These are phyloP conservation scores for Pseudogymnoascus sp. DNA, from an alignment of 2,329 filamentous ascomycete species.

Conservation along the genomic window DNA sequence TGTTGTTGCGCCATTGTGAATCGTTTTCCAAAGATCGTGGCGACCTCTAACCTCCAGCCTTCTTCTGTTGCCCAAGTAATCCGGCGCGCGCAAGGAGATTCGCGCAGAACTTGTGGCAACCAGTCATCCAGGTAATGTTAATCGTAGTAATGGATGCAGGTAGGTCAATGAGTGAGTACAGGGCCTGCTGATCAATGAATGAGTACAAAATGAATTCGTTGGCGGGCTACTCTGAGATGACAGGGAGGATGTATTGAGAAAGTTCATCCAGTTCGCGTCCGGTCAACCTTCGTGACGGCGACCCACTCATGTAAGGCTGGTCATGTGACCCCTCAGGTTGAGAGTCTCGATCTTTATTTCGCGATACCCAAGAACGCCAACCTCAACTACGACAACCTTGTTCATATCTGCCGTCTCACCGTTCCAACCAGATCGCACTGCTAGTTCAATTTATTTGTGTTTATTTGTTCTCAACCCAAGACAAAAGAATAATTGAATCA, in stretches of 20 bases:
- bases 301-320: conserved; percentile 2
- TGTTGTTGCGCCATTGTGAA: conserved; percentile 30
- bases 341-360: conserved; percentile 3
- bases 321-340: background rate
- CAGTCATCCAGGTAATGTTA: background rate
- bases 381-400: background rate
- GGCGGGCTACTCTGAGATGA: background rate
- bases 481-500: background rate
- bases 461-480: background rate
- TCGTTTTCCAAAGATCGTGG: conserved; percentile 8
- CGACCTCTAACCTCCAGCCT: background rate
- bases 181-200: background rate
- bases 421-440: background rate
- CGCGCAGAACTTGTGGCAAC: background rate
- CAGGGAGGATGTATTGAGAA: background rate
- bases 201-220: background rate
- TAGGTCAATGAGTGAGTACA: background rate
- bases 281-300: background rate
- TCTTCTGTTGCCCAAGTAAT: background rate
- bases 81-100: background rate
- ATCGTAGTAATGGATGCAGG: background rate
- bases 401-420: background rate
- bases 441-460: background rate
- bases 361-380: background rate
- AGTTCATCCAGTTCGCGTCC: background rate